Conservation (phyloP, 2,329 filamentous ascomycete genomes). For the Talaromyces sp. region DNA sequence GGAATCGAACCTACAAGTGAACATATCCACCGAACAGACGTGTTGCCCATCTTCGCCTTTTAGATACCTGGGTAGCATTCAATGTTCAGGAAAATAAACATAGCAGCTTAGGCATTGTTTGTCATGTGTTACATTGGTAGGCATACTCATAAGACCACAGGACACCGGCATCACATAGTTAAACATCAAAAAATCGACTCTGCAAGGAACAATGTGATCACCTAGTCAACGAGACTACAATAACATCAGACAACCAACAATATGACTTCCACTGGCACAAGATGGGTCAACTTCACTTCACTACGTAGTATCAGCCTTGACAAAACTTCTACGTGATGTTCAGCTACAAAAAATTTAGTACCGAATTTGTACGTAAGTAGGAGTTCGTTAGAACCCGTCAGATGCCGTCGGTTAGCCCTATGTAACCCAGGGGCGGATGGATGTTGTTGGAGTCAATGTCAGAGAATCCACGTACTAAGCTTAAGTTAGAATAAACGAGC, state of each 20-base stretch:
- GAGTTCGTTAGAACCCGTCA: not conserved
- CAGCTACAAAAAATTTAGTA: not conserved
- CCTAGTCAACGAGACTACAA: not conserved
- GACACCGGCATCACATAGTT: not conserved
- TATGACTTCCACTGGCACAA: not conserved
- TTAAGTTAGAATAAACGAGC: too few relatives aligned
- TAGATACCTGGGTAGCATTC: not conserved
- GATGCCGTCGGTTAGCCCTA: not conserved
- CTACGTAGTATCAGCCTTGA: not conserved
- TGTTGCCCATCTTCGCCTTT: not conserved
- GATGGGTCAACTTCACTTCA: not conserved
- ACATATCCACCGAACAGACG: too few relatives aligned
- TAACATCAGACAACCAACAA: not conserved
- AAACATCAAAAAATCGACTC: not conserved
- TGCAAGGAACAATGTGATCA: not conserved
- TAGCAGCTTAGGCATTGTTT: not conserved
- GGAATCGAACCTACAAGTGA: too few relatives aligned
- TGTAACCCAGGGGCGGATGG: conserved; percentile 5
- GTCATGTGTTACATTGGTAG: not conserved
- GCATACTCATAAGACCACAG: not conserved
- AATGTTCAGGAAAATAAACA: not conserved
- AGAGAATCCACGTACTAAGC: too few relatives aligned
- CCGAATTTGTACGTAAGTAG: not conserved
- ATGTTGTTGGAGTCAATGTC: not conserved
- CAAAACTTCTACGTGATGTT: not conserved